Evolutionary conservation across 441 rosid genomes (phyloP), one percentile per base, ranked within the genome.

Genomic region (Populus hybrid): DNA sequence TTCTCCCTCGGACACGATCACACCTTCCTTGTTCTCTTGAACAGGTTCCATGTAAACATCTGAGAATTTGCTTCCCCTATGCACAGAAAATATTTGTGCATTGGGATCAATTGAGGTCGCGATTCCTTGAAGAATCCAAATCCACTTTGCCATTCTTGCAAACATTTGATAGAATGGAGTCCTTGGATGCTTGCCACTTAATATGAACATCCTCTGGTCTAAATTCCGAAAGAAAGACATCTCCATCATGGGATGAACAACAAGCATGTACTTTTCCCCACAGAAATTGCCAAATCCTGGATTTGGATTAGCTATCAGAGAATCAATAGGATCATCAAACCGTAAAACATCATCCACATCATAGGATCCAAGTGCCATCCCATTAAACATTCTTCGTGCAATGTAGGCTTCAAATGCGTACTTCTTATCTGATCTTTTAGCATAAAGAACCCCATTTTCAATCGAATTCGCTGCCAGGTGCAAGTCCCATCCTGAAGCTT

Each of bases 391-490:
- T 84, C 90, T 87, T 50, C 87, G 50, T 23, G 86, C 89, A 80
- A 94, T 86, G 79, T 82, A 93, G 34, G 95, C 89, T 80, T 91
- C 95, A 38, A 90, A 93, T 11, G 90, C 89, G 77, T 78, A 90
- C 87, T 92, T 90, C 86, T 93, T 93, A 83, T 88, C 87, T 20
- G 89, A 85, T 64, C 84, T 86, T 68, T 78, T 88, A 16, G 83
- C 79, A 70, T 84, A 93, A 57, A 30, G 72, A 73, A 88, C 93
- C 5, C 84, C 82, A 24, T 73, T 85, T 42, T 88, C 91, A 26
- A 92, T 84, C 1, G 92, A 78, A 34, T 87, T 79, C 2, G 85
- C 95, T 30, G 90, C 94, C 32, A 40, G 76, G 64, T 88, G 91
- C 40, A 93, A 67, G 77, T 90, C 87, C 94, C 94, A 93, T 6